Conservation (phyloP, 2,329 filamentous ascomycete species). For the Fonsecaea pedrosoi region DNA sequence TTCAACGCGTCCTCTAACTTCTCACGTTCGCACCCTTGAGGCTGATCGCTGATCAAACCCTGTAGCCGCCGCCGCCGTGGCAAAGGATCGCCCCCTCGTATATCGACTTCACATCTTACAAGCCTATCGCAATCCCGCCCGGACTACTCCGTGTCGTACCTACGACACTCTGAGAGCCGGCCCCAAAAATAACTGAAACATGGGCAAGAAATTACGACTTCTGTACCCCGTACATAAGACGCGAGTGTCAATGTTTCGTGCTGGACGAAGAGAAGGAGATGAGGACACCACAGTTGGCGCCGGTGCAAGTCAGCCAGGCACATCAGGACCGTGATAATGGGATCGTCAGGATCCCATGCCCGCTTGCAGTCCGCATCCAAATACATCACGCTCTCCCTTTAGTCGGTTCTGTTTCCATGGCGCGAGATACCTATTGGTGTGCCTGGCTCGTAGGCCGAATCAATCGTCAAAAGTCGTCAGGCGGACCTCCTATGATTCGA, state of each 20-base stretch:
- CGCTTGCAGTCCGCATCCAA: background rate
- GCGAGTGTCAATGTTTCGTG: background rate
- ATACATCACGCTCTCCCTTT: background rate
- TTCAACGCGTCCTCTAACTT: background rate
- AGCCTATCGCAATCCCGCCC: background rate
- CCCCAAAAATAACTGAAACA: slow-evolving; percentile 9
- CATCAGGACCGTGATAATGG: background rate
- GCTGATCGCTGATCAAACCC: background rate
- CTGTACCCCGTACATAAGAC: background rate
- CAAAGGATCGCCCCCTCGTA: background rate
- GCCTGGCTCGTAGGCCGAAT: slow-evolving; percentile 10
- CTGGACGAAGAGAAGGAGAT: background rate
- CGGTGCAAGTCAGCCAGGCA: background rate
- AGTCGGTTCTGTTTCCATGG: slow-evolving; percentile 6
- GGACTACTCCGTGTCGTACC: slow-evolving; percentile 2
- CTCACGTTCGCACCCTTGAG: background rate
- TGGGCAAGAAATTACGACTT: background rate
- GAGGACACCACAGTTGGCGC: background rate
- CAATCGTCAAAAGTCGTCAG: slow-evolving; percentile 1
- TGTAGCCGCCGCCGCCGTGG: background rate
- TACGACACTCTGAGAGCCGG: background rate
- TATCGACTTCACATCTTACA: background rate
- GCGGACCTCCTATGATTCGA: slow-evolving; percentile 26
- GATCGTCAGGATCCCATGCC: background rate
- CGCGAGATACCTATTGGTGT: slow-evolving; percentile 14